Base-by-base conservation (phyloP, 2,329 filamentous ascomycete genomes). In the Aphanoascus verrucosus region DNA sequence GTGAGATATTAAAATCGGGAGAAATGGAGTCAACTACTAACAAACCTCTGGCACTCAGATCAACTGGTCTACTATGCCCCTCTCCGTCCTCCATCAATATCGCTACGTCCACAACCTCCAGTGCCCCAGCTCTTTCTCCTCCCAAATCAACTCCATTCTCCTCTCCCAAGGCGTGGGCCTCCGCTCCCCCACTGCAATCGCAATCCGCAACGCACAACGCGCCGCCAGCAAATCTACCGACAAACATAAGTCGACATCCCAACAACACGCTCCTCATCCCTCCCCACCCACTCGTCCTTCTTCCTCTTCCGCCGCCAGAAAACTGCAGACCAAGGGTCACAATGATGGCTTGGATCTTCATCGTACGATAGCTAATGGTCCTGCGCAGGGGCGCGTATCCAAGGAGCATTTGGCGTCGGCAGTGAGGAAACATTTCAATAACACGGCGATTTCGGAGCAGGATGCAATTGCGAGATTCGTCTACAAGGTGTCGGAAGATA, bases 391-490 rank as follows among this genome's bases (percentile, higher is more conserved):
- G 50, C 65, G 69, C 41, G 68, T 73, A 37, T 64, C 65, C 55
- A 72, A 73, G 52, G 65, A 69, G 5, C 65, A 70, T 34, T 66
- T 75, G 6, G 70, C 72, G 19, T 61, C 65, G 17, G 64, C 70
- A 0, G 71, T 74, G 23, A 67, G 72, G 45, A 74, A 72, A 58
- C 72, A 75, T 56, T 75, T 75, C 52, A 74, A 74, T 57, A 71
- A 68, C 46, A 69, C 70, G 15, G 71, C 69, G 6, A 61, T 75
- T 8, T 70, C 67, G 41, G 72, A 75, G 60, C 71, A 72, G 52
- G 72, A 74, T 56, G 69, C 69, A 2, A 72, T 75, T 55, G 72
- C 72, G n/a, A 61, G 68, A 54, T 74, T 75, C 56, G 56, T 73
- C 52, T 75, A 74, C 58, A 73, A 73, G 42, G 72, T 74, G n/a